Percentiles rank a stretch among this genome's conserved stretches.
These are phyloP conservation scores for Hypoxylon sp. DNA, from an alignment of 2,329 filamentous ascomycete species.

Conservation along the genomic window DNA sequence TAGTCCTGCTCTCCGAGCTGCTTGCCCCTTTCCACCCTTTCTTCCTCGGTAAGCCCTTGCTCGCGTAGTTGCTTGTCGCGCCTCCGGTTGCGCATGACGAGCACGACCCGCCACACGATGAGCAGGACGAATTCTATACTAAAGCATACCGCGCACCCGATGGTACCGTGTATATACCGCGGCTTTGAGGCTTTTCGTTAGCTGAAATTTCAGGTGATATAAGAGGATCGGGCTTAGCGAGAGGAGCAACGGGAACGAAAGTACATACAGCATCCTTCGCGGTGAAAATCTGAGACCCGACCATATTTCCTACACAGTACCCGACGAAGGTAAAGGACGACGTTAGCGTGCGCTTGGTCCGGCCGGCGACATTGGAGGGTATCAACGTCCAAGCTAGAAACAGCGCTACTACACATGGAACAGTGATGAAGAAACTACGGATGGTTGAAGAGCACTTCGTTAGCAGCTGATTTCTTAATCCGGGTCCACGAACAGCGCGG, in stretches of 20 bases:
- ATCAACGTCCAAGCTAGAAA: conserved; percentile 56
- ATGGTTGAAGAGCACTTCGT: not conserved
- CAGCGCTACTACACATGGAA: conserved; percentile 52
- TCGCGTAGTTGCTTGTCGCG: conserved; percentile 50
- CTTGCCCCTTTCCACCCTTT: conserved; percentile 51
- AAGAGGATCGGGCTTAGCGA: not conserved
- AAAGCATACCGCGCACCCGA: conserved; percentile 57
- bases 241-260: not conserved
- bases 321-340: conserved; percentile 61
- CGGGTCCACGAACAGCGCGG: not conserved
- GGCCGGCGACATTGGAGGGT: conserved; percentile 61
- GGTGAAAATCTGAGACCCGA: conserved; percentile 61
- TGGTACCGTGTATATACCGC: conserved; percentile 59
- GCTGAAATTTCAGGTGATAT: not conserved
- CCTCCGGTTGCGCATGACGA: conserved; percentile 57
- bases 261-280: conserved; percentile 56
- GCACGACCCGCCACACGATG: conserved; percentile 56
- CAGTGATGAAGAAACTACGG: conserved; percentile 54
- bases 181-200: conserved; percentile 48
- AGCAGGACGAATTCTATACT: conserved; percentile 56
- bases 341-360: conserved; percentile 62
- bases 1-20: conserved; percentile 55
- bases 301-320: conserved; percentile 64
- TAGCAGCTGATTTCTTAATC: not conserved
- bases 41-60: conserved; percentile 54